Evolutionary conservation across 1,284 basidiomycete species (phyloP).

Genomic region (Peniophora sp.): DNA sequence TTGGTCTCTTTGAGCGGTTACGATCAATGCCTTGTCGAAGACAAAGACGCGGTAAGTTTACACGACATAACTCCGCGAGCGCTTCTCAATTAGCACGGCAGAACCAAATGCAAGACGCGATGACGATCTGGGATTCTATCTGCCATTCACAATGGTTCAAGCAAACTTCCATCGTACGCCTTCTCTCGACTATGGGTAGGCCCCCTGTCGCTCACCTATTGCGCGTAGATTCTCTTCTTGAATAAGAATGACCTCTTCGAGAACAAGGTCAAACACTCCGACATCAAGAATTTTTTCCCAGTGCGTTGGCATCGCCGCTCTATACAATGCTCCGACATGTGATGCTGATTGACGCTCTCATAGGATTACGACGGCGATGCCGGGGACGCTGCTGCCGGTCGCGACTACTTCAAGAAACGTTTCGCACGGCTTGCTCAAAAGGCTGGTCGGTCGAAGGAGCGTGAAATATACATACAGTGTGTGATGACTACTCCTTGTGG

Average conservation of each 20-base stretch:
- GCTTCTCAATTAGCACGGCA: conserved; percentile 18
- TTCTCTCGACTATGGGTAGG: conserved; percentile 4
- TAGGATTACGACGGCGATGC: conserved; percentile 74
- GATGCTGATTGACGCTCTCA: background rate
- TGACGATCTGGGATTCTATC: conserved; percentile 94
- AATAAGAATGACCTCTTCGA: conserved; percentile 89
- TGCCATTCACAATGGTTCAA: conserved; percentile 92
- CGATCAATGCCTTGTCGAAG: conserved; percentile 91
- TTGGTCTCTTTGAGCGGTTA: conserved; percentile 83
- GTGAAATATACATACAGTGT: conserved; percentile 87
- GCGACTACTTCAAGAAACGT: conserved; percentile 85
- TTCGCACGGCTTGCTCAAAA: conserved; percentile 81
- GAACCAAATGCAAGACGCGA: conserved; percentile 96
- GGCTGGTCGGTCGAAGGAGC: conserved; percentile 74
- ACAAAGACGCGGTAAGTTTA: conserved; percentile 73
- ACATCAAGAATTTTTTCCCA: conserved; percentile 82
- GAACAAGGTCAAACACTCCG: conserved; percentile 73
- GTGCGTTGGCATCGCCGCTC: conserved; percentile 39
- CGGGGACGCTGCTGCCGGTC: conserved; percentile 65
- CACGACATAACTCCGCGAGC: background rate
- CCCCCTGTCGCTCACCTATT: conserved; percentile 1
- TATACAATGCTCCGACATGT: background rate
- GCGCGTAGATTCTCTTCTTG: conserved; percentile 74
- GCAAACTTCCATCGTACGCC: conserved; percentile 77
- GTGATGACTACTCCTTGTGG: conserved; percentile 22